phyloP scores from a whole-genome alignment of 2,329 filamentous ascomycete species.

The Fusarium sp. region DNA sequence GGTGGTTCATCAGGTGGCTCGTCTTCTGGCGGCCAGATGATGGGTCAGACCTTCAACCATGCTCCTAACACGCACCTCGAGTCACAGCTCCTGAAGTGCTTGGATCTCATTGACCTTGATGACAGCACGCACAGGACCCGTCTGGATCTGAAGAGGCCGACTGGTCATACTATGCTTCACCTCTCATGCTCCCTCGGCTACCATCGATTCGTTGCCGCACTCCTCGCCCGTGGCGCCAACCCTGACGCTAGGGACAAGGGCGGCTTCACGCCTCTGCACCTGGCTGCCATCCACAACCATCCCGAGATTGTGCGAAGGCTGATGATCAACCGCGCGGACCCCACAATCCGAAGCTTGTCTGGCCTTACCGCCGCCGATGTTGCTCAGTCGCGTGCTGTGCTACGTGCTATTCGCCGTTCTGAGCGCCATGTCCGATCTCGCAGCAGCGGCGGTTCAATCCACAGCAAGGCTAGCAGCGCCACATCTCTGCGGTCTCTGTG shows the following conservation, averaged over 20 bases:
- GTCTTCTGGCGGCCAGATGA: conserved; percentile 55
- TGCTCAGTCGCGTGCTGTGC: conserved; percentile 68
- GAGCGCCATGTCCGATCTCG: conserved; percentile 70
- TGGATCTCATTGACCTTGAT: conserved; percentile 82
- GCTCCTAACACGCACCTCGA: conserved; percentile 64
- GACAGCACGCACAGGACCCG: conserved; percentile 72
- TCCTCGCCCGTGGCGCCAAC: conserved; percentile 79
- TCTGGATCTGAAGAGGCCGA: conserved; percentile 69
- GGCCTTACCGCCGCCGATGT: conserved; percentile 76
- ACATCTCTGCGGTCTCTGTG: conserved; percentile 72
- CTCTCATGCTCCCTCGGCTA: conserved; percentile 78
- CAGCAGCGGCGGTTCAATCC: conserved; percentile 70
- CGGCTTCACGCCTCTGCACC: conserved; percentile 82
- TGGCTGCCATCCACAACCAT: conserved; percentile 79
- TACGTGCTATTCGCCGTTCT: conserved; percentile 68
- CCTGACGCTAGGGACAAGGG: conserved; percentile 77
- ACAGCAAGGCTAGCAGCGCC: conserved; percentile 70
- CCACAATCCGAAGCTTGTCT: conserved; percentile 71
- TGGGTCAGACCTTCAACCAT: conserved; percentile 54
- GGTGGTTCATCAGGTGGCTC: conserved; percentile 50
- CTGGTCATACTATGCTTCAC: conserved; percentile 82
- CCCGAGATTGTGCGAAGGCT: conserved; percentile 78
- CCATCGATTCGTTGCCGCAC: conserved; percentile 75
- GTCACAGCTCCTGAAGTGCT: conserved; percentile 71
- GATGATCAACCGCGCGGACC: conserved; percentile 75